These are phyloP conservation scores for Chrysosporium queenslandicum DNA, from an alignment of 2,329 filamentous ascomycete genomes.

Conservation along the genomic window DNA sequence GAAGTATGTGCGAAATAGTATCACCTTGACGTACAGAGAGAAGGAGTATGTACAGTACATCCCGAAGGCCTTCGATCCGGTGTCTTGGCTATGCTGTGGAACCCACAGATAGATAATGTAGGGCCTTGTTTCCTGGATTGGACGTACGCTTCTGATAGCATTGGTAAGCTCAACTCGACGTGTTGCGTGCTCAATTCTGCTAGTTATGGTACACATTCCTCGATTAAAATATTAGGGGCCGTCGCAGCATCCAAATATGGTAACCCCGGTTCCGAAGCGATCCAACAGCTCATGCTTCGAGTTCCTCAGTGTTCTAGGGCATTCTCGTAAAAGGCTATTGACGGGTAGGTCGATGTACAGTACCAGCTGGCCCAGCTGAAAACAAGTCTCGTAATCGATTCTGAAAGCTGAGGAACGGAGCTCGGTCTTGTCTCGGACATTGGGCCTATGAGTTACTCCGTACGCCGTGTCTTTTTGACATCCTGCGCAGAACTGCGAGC, in stretches of 20 bases:
- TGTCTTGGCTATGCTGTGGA: constrained; percentile 56
- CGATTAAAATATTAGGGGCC: constrained; percentile 20
- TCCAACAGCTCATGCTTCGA: constrained; percentile 54
- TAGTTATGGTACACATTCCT: not conserved
- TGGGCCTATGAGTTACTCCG: constrained; percentile 33
- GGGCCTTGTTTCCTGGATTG: not conserved
- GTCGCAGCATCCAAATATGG: constrained; percentile 46
- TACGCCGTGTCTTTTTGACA: too few relatives aligned
- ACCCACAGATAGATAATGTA: constrained; percentile 47
- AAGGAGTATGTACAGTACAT: constrained; percentile 59
- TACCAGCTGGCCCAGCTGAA: constrained; percentile 46
- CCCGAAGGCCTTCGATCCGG: constrained; percentile 52
- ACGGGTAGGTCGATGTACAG: constrained; percentile 43
- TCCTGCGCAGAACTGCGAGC: too few relatives aligned
- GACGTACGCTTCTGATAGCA: not conserved
- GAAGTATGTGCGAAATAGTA: constrained; percentile 24
- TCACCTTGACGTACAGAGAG: constrained; percentile 62
- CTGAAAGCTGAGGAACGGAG: constrained; percentile 45
- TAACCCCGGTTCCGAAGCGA: constrained; percentile 41
- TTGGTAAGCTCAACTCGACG: not conserved
- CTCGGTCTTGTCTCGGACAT: constrained; percentile 38
- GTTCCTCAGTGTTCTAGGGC: constrained; percentile 59
- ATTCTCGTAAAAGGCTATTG: constrained; percentile 44
- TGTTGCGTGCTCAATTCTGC: not conserved
- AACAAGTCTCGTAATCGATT: constrained; percentile 46